Conservation (phyloP, 75 land plant genomes). For the Isoetes taiwanensis region DNA sequence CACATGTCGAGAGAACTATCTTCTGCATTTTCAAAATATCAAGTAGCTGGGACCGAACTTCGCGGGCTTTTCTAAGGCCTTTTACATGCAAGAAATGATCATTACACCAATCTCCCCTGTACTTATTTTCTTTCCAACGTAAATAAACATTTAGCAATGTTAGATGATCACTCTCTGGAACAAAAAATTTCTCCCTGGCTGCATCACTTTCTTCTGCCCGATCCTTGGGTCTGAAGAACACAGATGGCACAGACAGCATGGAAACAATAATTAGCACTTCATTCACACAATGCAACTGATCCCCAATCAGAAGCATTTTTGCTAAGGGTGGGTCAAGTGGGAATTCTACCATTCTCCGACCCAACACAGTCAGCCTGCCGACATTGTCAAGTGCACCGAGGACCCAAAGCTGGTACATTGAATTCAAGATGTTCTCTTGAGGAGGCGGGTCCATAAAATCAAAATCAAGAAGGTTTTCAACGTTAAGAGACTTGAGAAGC, state of each 20-base stretch:
- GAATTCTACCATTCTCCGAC: constrained; percentile 97
- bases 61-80: constrained; percentile 79
- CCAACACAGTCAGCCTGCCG: constrained; percentile 66
- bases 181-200: constrained; percentile 92
- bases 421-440: constrained; percentile 92
- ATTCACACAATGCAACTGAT: constrained; percentile 61
- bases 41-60: constrained; percentile 84
- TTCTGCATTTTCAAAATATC: constrained; percentile 81
- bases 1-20: constrained; percentile 70
- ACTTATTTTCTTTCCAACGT: constrained; percentile 79
- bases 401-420: constrained; percentile 99
- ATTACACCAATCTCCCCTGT: constrained; percentile 87
- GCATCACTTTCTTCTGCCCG: constrained; percentile 97
- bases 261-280: constrained; percentile 91
- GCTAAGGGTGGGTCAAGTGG: constrained; percentile 98
- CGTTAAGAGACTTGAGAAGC: constrained; percentile 73
- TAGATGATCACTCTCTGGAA: constrained; percentile 94
- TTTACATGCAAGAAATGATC: constrained; percentile 90
- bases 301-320: constrained; percentile 91
- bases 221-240: constrained; percentile 92
- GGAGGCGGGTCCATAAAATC: constrained; percentile 99
- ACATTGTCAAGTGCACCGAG: constrained; percentile 90
- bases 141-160: constrained; percentile 83
- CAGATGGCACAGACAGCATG: constrained; percentile 97
- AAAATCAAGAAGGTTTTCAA: constrained; percentile 85